Base-by-base conservation (phyloP, 805 yeast genomes). In the Brettanomyces nanus region DNA sequence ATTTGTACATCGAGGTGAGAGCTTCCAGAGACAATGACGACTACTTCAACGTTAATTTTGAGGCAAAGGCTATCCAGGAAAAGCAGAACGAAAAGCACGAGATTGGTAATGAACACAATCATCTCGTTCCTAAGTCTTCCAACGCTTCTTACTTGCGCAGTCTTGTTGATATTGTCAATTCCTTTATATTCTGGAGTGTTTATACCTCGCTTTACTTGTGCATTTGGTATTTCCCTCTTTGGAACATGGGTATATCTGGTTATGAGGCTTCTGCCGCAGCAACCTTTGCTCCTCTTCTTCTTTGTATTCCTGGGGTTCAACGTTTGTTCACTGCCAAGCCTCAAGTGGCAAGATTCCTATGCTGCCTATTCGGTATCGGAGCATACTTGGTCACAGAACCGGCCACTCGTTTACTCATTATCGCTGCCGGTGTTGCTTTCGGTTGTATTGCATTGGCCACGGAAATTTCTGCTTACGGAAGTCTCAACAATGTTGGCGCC, bases 211-310 rank as follows among this genome's bases (percentile, higher is more conserved):
- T 92, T 42, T 81, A 86, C 31, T 71, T 92, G 40, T 78, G 92
- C 53, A 78, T 92, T 36, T 92, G 98, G 98, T 85, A 85, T 64
- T 92, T 92, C 69, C 98, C 98, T 9, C 67, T 92, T 45, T 92
- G 98, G 98, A 75, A 83, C 55, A 87, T 92, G 97, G 97, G 97
- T 5, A 81, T 92, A 32, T 83, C 95, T 2, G 98, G 98, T 4
- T 89, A 84, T 56, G 98, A 92, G 61, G 82, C 82, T 1, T 71
- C 77, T 3, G 66, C 85, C 33, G 53, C 75, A 5, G 62, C 77
- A 18, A 63, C 78, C 28, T 38, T 77, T 9, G 69, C 83, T 3
- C 86, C 95, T 11, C 15, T 48, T 11, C 20, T 54, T 7, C 40
- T 57, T 11, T 19, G 33, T 1, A 34, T 48, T 20, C 66, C 69